Evolutionary conservation across 495 filamentous ascomycete species (phyloP).

Genomic region (Penicillium antarcticum): DNA sequence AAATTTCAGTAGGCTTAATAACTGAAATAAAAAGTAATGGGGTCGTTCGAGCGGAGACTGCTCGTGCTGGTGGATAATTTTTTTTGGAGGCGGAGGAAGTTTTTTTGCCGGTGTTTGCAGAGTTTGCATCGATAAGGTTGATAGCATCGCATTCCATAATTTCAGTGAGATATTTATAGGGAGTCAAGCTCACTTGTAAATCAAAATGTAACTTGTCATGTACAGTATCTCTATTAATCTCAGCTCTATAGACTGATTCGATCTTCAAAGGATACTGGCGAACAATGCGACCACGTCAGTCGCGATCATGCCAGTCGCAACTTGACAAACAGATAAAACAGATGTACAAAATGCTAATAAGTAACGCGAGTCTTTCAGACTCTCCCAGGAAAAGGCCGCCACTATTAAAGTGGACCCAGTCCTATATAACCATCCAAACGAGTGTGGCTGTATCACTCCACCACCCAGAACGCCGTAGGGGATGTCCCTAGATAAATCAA

Average conservation of each 20-base stretch:
- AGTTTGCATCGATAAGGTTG: slow-evolving; percentile 36
- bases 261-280: not conserved
- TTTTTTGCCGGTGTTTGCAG: slow-evolving; percentile 35
- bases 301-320: not conserved
- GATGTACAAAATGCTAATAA: slow-evolving; percentile 6
- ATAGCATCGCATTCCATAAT: no score
- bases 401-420: not conserved
- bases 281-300: not conserved
- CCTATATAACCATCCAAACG: not conserved
- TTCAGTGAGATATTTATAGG: not conserved
- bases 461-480: slow-evolving; percentile 11
- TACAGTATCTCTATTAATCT: no score
- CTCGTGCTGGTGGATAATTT: slow-evolving; percentile 29
- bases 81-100: slow-evolving; percentile 34
- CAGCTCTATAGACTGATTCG: not conserved
- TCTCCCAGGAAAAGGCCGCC: not conserved
- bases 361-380: not conserved
- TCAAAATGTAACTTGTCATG: not conserved
- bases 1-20: not conserved
- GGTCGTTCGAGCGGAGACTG: slow-evolving; percentile 19
- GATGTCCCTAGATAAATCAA: not conserved
- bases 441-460: not conserved
- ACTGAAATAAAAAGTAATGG: slow-evolving; percentile 8
- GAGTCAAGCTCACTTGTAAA: not conserved
- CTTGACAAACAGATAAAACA: not conserved